phyloP scores from a whole-genome alignment of 2,329 filamentous ascomycete genomes.

The Pyricularia grisea region DNA sequence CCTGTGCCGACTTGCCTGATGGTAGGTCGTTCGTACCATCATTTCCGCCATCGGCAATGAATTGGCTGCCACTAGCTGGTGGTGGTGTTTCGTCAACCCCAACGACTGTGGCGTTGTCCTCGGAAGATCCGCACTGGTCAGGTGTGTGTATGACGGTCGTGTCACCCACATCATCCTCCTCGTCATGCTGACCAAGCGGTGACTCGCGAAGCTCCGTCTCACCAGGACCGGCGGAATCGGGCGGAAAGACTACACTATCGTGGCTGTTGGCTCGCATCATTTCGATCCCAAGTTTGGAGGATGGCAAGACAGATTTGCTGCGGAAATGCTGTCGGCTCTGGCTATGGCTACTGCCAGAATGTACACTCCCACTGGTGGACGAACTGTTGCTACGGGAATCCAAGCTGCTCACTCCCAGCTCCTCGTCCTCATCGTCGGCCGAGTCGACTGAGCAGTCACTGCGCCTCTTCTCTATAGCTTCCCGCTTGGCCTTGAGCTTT shows the following conservation, averaged over 20 bases:
- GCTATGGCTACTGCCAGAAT: slow-evolving; percentile 25
- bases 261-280: slow-evolving; percentile 98
- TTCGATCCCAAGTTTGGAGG: slow-evolving; percentile 86
- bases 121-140: slow-evolving; percentile 8
- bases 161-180: slow-evolving; percentile 12
- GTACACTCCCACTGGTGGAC: slow-evolving; percentile 12
- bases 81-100: slow-evolving; percentile 17
- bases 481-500: slow-evolving; percentile 63
- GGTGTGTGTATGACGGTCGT: slow-evolving; percentile 17
- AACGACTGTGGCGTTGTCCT: slow-evolving; percentile 7
- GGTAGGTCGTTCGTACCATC: slow-evolving; percentile 17
- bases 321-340: slow-evolving; percentile 33
- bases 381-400: slow-evolving; percentile 9
- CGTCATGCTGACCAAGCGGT: slow-evolving; percentile 29
- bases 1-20: slow-evolving; percentile 8
- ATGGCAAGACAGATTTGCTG: slow-evolving; percentile 52
- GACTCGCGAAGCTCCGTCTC: slow-evolving; percentile 45
- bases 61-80: slow-evolving; percentile 6
- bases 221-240: slow-evolving; percentile 30
- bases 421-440: slow-evolving; percentile 91
- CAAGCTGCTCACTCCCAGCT: slow-evolving; percentile 51
- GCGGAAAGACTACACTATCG: slow-evolving; percentile 54
- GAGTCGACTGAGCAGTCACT: slow-evolving; percentile 71
- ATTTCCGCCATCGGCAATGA: slow-evolving; percentile 7
- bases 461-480: slow-evolving; percentile 63